Conservation (phyloP, 345 rosid genomes). For the Cardiospermum halicacabum region DNA sequence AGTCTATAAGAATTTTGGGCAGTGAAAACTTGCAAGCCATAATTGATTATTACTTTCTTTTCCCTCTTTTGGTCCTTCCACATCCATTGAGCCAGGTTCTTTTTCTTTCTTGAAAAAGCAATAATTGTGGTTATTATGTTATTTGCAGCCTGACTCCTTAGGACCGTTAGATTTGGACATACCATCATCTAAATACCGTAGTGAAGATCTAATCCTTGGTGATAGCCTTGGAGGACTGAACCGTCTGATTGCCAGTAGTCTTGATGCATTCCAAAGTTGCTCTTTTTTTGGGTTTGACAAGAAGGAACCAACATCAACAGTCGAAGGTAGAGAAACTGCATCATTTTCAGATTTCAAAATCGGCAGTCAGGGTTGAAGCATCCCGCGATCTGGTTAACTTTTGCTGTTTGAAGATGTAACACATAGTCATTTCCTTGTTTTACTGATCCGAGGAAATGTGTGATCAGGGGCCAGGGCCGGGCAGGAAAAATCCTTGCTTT, state of each 20-base stretch:
- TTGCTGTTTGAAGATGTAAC: not conserved
- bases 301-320: constrained; percentile 58
- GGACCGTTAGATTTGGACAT: constrained; percentile 76
- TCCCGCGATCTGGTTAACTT: not conserved
- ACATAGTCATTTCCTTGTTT: constrained; percentile 4
- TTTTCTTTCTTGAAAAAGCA: too few relatives aligned
- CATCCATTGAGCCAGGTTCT: not conserved
- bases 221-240: constrained; percentile 85
- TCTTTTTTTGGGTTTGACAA: constrained; percentile 57
- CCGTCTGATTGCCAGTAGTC: constrained; percentile 87
- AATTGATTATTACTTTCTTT: not conserved
- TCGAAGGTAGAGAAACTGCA: constrained; percentile 47
- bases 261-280: constrained; percentile 89
- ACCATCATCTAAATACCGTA: constrained; percentile 57
- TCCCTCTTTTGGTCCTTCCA: not conserved
- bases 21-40: not conserved
- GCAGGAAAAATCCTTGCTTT: constrained; percentile 12
- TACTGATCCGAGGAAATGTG: constrained; percentile 17
- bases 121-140: constrained; percentile 14
- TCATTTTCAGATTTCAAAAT: constrained; percentile 35
- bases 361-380: constrained; percentile 33
- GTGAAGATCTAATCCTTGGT: constrained; percentile 59
- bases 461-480: not conserved
- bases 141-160: constrained; percentile 82
- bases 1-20: not conserved